These are phyloP conservation scores for Naganishia friedmannii DNA, from an alignment of 768 basidiomycete genomes.

Conservation along the genomic window DNA sequence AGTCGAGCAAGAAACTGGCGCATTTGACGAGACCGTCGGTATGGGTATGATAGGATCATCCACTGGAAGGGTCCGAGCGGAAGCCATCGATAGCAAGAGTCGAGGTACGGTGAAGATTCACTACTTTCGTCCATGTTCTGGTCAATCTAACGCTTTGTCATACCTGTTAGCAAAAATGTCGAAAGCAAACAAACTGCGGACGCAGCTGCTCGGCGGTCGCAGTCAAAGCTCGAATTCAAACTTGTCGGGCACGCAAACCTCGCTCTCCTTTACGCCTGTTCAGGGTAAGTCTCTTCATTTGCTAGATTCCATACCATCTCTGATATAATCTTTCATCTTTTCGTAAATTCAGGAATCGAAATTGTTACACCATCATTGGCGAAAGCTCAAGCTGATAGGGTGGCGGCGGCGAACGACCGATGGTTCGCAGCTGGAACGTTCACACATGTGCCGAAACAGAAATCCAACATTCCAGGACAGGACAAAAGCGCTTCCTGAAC, in stretches of 20 bases:
- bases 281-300: slow-evolving; percentile 61
- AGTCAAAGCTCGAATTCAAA: slow-evolving; percentile 56
- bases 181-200: slow-evolving; percentile 86
- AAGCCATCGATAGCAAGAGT: slow-evolving; percentile 81
- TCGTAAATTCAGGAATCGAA: slow-evolving; percentile 71
- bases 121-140: too few species aligned
- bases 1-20: slow-evolving; percentile 91
- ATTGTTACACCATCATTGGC: slow-evolving; percentile 74
- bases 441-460: slow-evolving; percentile 49
- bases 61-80: slow-evolving; percentile 85
- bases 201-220: slow-evolving; percentile 76
- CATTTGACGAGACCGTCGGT: slow-evolving; percentile 96
- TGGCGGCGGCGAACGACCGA: slow-evolving; percentile 91
- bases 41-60: slow-evolving; percentile 90
- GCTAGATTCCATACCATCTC: background rate
- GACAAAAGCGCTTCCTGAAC: slow-evolving; percentile 12
- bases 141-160: too few species aligned
- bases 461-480: slow-evolving; percentile 45
- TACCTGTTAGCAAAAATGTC: slow-evolving; percentile 99
- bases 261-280: slow-evolving; percentile 88
- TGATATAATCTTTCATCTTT: background rate
- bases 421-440: slow-evolving; percentile 73
- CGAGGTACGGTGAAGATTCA: too few species aligned
- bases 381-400: slow-evolving; percentile 64
- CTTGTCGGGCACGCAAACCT: slow-evolving; percentile 81